Conservation (phyloP, 1,284 basidiomycete genomes). For the Porogramme epimiltina region DNA sequence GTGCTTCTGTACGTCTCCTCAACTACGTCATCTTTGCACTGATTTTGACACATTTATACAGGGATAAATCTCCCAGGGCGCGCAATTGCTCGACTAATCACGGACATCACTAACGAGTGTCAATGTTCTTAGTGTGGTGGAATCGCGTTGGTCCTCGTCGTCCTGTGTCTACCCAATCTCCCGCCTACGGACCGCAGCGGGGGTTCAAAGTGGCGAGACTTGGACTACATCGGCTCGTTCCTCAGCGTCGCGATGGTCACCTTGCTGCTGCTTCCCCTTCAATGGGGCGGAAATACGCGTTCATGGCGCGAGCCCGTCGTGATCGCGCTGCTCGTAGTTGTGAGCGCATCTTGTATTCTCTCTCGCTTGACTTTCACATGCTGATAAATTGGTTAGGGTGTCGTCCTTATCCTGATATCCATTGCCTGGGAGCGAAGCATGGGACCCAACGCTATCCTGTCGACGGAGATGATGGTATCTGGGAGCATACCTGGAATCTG, state of each 20-base stretch:
- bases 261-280: background rate
- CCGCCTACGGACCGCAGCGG: background rate
- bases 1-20: background rate
- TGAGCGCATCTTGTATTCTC: background rate
- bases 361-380: background rate
- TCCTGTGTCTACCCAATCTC: background rate
- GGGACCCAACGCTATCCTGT: background rate
- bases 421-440: background rate
- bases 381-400: background rate
- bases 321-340: background rate
- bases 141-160: background rate
- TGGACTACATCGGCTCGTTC: background rate
- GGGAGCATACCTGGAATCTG: background rate
- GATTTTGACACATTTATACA: background rate
- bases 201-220: background rate
- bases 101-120: no score
- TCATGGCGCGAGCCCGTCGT: background rate
- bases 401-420: background rate
- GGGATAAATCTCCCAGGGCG: background rate
- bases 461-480: background rate
- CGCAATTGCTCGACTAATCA: background rate
- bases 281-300: background rate
- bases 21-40: background rate
- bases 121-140: background rate
- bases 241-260: background rate